Percentiles rank a stretch among this genome's conserved stretches.
Conservation (phyloP, 768 basidiomycete species). For the Daedaleopsis sinensis region DNA sequence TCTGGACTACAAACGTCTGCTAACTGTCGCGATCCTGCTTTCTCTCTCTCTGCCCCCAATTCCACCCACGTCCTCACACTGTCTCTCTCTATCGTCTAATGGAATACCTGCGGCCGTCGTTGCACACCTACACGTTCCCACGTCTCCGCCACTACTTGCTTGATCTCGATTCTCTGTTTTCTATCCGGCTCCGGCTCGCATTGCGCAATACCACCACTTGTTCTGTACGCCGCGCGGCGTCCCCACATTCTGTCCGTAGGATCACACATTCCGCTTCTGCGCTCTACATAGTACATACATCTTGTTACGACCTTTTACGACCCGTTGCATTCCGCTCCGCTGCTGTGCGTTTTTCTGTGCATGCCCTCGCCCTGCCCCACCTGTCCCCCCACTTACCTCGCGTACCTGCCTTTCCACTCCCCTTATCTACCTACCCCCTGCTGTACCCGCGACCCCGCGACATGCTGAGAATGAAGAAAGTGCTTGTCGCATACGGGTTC, state of each 20-base stretch:
- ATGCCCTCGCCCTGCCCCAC: not conserved
- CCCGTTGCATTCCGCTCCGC: not conserved
- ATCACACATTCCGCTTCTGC: not conserved
- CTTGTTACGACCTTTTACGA: slow-evolving; percentile 18
- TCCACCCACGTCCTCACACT: not conserved
- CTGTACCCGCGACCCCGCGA: slow-evolving; percentile 7
- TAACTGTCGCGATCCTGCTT: not conserved
- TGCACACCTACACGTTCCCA: not conserved
- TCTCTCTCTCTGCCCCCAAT: not conserved
- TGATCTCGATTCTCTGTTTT: not conserved
- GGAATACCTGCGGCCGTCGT: not conserved
- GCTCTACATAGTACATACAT: slow-evolving; percentile 4
- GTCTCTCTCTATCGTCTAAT: slow-evolving; percentile 2
- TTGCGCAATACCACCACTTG: not conserved
- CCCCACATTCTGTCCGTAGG: not conserved
- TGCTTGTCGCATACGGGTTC: not conserved
- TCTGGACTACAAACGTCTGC: not conserved
- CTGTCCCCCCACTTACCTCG: not conserved
- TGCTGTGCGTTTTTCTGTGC: not conserved
- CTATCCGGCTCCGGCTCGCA: not conserved
- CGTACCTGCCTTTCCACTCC: no score
- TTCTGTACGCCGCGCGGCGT: not conserved
- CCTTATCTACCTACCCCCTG: not conserved
- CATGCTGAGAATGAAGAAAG: slow-evolving; percentile 2
- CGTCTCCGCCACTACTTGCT: not conserved